Conservation (phyloP, 1,284 basidiomycete species). For the Malassezia sp. region DNA sequence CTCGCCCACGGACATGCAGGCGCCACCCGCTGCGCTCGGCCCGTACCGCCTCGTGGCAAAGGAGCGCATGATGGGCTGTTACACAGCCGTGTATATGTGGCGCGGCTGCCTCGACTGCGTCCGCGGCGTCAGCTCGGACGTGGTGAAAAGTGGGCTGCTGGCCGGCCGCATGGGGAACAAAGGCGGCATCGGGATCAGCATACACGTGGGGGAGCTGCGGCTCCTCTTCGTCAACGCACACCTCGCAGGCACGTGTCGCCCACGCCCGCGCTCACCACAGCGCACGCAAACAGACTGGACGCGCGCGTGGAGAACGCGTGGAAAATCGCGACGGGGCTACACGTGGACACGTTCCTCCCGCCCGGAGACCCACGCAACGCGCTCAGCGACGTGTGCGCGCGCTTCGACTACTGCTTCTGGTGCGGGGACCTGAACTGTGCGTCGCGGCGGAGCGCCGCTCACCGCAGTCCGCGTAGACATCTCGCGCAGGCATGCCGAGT, state of each 20-base stretch:
- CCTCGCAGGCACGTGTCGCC: slow-evolving; percentile 53
- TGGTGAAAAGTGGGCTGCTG: slow-evolving; percentile 72
- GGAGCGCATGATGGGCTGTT: slow-evolving; percentile 77
- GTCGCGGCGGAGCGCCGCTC: too few species aligned
- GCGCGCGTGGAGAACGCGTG: slow-evolving; percentile 46
- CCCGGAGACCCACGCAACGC: slow-evolving; percentile 52
- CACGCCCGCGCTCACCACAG: slow-evolving; percentile 1
- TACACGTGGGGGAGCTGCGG: slow-evolving; percentile 62
- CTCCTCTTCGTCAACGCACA: slow-evolving; percentile 77
- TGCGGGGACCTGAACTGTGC: slow-evolving; percentile 15
- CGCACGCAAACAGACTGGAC: slow-evolving; percentile 38
- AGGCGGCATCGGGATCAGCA: slow-evolving; percentile 64
- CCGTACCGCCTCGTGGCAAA: slow-evolving; percentile 71
- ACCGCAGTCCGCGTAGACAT: slow-evolving; percentile 49
- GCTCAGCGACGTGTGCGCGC: slow-evolving; percentile 60
- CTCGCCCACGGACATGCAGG: neutral
- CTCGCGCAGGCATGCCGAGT: slow-evolving; percentile 52
- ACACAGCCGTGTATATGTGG: slow-evolving; percentile 49
- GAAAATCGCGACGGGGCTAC: slow-evolving; percentile 52
- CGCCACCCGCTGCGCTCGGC: slow-evolving; percentile 23
- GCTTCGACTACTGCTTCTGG: slow-evolving; percentile 69
- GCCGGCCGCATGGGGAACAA: slow-evolving; percentile 71
- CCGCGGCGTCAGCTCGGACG: slow-evolving; percentile 50
- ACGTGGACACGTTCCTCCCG: slow-evolving; percentile 53
- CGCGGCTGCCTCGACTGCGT: slow-evolving; percentile 30